phyloP scores from a whole-genome alignment of 2,329 filamentous ascomycete species.

The Didymella arachidicola region DNA sequence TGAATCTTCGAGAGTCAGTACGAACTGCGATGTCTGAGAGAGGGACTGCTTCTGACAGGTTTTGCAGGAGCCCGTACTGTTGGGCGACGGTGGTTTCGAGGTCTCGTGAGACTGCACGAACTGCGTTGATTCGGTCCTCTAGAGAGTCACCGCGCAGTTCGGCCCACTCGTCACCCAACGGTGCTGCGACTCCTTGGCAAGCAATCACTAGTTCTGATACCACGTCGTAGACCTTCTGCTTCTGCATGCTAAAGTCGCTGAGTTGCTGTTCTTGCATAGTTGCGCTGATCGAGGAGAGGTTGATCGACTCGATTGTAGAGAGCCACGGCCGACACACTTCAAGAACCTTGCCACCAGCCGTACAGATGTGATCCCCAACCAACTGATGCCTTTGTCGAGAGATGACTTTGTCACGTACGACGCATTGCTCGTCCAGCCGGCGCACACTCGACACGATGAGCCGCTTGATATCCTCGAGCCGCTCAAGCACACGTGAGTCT shows the following conservation, averaged over 20 bases:
- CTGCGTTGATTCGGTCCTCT: constrained; percentile 83
- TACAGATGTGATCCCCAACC: constrained; percentile 83
- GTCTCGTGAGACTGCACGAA: constrained; percentile 77
- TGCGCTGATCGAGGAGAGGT: constrained; percentile 79
- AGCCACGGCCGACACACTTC: constrained; percentile 93
- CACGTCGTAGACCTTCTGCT: constrained; percentile 92
- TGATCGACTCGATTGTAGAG: constrained; percentile 87
- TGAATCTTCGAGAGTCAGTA: constrained; percentile 52
- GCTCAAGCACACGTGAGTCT: constrained; percentile 79
- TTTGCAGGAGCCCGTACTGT: constrained; percentile 84
- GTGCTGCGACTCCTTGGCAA: constrained; percentile 90
- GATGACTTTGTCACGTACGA: constrained; percentile 80
- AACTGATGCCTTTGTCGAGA: constrained; percentile 79
- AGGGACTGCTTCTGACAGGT: constrained; percentile 82
- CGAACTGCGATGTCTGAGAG: constrained; percentile 40
- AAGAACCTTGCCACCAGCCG: constrained; percentile 77
- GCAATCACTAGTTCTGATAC: constrained; percentile 87
- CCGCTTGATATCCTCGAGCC: constrained; percentile 84
- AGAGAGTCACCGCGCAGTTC: constrained; percentile 89
- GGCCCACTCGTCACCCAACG: constrained; percentile 93
- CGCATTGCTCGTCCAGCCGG: constrained; percentile 83
- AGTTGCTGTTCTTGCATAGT: constrained; percentile 85
- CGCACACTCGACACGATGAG: constrained; percentile 86
- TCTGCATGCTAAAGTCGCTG: constrained; percentile 85
- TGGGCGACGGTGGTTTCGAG: constrained; percentile 88